Conservation (phyloP, 345 rosid species). For the Ailanthus altissimus region DNA sequence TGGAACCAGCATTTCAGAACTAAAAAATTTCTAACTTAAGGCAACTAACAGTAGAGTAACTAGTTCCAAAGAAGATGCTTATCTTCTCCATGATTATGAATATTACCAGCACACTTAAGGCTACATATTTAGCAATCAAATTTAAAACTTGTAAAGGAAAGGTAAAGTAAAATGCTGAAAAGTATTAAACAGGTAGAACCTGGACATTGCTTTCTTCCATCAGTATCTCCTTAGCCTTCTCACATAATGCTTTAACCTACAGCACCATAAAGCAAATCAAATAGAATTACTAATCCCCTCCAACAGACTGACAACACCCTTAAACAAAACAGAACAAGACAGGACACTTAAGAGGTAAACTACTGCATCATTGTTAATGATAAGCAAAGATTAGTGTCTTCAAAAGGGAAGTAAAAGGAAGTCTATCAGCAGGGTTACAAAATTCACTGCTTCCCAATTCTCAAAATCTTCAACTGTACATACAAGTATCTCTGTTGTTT, state of each 20-base stretch:
- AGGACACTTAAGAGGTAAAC: neutral
- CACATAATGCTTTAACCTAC: conserved; percentile 89
- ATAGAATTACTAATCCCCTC: neutral
- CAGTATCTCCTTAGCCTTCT: conserved; percentile 94
- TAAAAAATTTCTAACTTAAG: neutral
- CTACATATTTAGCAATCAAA: neutral
- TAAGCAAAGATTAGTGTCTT: neutral
- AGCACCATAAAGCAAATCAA: conserved; percentile 10
- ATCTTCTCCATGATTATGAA: conserved; percentile 5
- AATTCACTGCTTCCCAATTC: neutral
- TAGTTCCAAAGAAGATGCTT: conserved; percentile 3
- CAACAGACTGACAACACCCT: neutral
- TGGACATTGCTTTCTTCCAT: conserved; percentile 99
- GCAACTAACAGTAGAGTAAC: conserved; percentile 1
- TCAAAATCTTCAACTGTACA: neutral
- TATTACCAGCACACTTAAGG: conserved; percentile 9
- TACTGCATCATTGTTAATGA: neutral
- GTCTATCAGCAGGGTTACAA: neutral
- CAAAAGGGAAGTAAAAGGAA: neutral
- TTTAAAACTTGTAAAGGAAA: neutral
- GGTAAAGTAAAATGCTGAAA: too few species aligned
- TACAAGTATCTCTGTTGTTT: neutral
- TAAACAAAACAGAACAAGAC: neutral
- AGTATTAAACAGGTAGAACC: conserved; percentile 40
- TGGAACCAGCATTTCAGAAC: conserved; percentile 6